Conservation (phyloP, 1,284 basidiomycete species). For the Kwoniella shivajii region DNA sequence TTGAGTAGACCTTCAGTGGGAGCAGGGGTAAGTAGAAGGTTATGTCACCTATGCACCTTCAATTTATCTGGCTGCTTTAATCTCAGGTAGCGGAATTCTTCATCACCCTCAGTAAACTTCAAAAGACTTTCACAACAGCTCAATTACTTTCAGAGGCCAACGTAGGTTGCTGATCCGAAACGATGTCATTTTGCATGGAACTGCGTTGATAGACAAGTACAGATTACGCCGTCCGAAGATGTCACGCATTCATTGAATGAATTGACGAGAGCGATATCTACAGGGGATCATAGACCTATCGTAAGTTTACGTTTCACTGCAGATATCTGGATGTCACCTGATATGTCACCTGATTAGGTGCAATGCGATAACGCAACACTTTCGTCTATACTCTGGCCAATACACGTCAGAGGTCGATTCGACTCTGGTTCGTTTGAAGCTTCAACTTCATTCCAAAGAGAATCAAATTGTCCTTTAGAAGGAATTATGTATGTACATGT, state of each 20-base stretch:
- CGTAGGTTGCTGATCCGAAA: slow-evolving; percentile 30
- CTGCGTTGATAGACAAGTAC: not conserved
- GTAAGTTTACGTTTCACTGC: slow-evolving; percentile 23
- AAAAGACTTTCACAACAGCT: slow-evolving; percentile 30
- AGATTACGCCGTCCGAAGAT: slow-evolving; percentile 52
- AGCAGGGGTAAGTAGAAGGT: slow-evolving; percentile 25
- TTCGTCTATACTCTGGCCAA: slow-evolving; percentile 42
- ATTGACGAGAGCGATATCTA: slow-evolving; percentile 34
- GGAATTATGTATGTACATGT: slow-evolving; percentile 43
- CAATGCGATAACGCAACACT: slow-evolving; percentile 44
- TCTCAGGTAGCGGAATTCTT: slow-evolving; percentile 50
- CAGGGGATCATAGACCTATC: slow-evolving; percentile 29
- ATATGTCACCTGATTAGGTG: slow-evolving; percentile 25
- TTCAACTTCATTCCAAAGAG: slow-evolving; percentile 8
- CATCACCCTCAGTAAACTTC: slow-evolving; percentile 39
- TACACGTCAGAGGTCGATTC: slow-evolving; percentile 40
- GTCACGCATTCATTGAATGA: slow-evolving; percentile 45
- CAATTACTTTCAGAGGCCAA: slow-evolving; percentile 42
- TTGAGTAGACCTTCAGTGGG: slow-evolving; percentile 14
- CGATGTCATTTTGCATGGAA: not conserved
- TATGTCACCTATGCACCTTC: not conserved
- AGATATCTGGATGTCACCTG: not conserved
- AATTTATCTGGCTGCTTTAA: not conserved
- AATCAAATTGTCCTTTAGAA: slow-evolving; percentile 45
- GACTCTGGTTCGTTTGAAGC: slow-evolving; percentile 37